Base-by-base conservation (phyloP, 2,329 filamentous ascomycete species). In the Eurotiales sp. region DNA sequence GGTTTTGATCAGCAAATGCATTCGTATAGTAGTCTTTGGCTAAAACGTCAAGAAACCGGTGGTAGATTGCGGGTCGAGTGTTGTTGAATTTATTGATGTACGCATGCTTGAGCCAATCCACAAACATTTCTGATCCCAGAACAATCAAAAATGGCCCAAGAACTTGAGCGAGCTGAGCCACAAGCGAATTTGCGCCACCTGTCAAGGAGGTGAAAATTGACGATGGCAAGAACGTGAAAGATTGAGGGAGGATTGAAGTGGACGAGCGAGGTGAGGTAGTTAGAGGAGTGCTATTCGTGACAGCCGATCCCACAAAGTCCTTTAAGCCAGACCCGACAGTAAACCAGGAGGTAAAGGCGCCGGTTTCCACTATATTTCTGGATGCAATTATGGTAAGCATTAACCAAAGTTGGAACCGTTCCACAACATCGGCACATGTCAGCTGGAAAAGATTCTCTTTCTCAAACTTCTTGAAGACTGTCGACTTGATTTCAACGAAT, bases 71-170 rank as follows among this genome's bases (percentile, higher is more conserved):
- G 3, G 93, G 93, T 57, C 93, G 92, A 59, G 91, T 90, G 61
- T 95, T 96, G 77, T 99, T 99, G 75, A 99, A 99, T 66, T 99
- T 99, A 66, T 86, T 91, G 66, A 99, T 95, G 66, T 97, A 99
- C 19, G 90, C 90, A 65, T 99, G 95, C 69, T 99, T 99, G 68
- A 96, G 82, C 82, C 88, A 91, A 70, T 99, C 93, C 2, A 99
- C 93, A 8, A 96, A 74, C 85, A 96, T 96, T 72, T 99, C 93
- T 56, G 90, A 96, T 1, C 91, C 92, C 6, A 99, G 81, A 0
- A 99, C 95, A 7, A 99, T 84, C 11, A 99, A 73, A 60, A 99
- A 99, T 0, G 93, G 95, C 0, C 90, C 91, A 3, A 99, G 75
- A 0, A 99, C 87, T 65, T 96, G 91, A 8, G 88, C 90, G 0